These are phyloP conservation scores for Candolleomyces eurysporus DNA, from an alignment of 768 basidiomycete species.

Conservation along the genomic window DNA sequence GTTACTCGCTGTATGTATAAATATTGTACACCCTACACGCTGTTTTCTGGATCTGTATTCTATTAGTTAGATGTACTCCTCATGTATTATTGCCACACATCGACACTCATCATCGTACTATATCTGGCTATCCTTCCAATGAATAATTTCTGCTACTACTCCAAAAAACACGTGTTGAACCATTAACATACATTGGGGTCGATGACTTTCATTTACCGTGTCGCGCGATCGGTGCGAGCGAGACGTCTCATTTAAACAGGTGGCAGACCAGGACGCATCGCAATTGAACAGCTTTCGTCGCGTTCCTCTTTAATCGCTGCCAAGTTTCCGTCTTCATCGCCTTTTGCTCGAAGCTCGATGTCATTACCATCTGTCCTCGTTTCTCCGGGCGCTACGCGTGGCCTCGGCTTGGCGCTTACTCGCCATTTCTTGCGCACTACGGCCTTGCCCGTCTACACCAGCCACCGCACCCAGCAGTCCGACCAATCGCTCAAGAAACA, in stretches of 20 bases:
- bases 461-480: conserved; percentile 39
- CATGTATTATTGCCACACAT: neutral
- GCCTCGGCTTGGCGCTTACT: conserved; percentile 54
- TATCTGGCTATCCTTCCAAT: neutral
- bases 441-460: conserved; percentile 52
- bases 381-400: conserved; percentile 51
- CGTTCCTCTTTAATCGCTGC: too few species aligned
- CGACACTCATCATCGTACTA: neutral
- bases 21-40: neutral
- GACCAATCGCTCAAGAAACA: conserved; percentile 33
- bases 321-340: too few species aligned
- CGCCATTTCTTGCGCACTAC: conserved; percentile 52
- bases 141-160: neutral
- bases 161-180: too few species aligned
- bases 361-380: conserved; percentile 49
- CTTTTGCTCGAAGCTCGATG: neutral
- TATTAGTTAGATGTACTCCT: neutral
- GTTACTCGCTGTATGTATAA: too few species aligned
- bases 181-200: too few species aligned
- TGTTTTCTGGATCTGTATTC: neutral
- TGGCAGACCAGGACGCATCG: too few species aligned
- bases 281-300: neutral
- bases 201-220: too few species aligned
- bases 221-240: too few species aligned
- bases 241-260: too few species aligned